Percentiles rank a stretch among this genome's conserved stretches.
Evolutionary conservation across 345 rosid species (phyloP).

Genomic region (Nephelium lappaceum): DNA sequence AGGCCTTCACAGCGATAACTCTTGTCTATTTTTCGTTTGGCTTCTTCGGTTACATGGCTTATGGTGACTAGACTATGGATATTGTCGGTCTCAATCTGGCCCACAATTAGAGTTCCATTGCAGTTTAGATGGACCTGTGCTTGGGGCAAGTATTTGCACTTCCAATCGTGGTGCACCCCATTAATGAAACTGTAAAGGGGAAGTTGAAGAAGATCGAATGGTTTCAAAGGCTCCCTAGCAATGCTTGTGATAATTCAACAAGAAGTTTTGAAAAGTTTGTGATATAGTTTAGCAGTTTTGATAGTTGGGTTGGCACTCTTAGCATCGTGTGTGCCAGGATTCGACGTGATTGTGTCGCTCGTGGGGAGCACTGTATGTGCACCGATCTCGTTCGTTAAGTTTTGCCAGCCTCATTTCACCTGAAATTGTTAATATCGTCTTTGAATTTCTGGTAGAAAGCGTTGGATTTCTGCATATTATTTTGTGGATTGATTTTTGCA

Average conservation of each 20-base stretch:
- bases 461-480: slow-evolving; percentile 59
- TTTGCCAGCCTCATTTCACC: slow-evolving; percentile 78
- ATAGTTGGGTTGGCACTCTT: slow-evolving; percentile 57
- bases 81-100: slow-evolving; percentile 86
- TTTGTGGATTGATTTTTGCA: slow-evolving; percentile 69
- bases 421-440: slow-evolving; percentile 61
- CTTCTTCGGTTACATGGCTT: slow-evolving; percentile 87
- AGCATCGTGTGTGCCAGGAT: slow-evolving; percentile 78
- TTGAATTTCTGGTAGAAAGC: slow-evolving; percentile 59
- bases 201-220: slow-evolving; percentile 51
- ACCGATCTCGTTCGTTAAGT: slow-evolving; percentile 76
- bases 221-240: slow-evolving; percentile 41
- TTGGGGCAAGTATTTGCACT: slow-evolving; percentile 79
- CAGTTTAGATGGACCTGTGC: slow-evolving; percentile 86
- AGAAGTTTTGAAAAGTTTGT: slow-evolving; percentile 33
- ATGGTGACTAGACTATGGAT: slow-evolving; percentile 78
- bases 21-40: slow-evolving; percentile 69
- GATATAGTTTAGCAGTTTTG: slow-evolving; percentile 45
- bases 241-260: slow-evolving; percentile 31
- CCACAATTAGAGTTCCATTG: slow-evolving; percentile 65
- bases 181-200: slow-evolving; percentile 79
- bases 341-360: slow-evolving; percentile 66
- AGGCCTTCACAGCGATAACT: slow-evolving; percentile 65
- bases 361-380: slow-evolving; percentile 88
- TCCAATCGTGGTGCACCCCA: slow-evolving; percentile 88